Evolutionary conservation across 2,329 filamentous ascomycete genomes (phyloP).

Genomic region (Beauveria sp.): DNA sequence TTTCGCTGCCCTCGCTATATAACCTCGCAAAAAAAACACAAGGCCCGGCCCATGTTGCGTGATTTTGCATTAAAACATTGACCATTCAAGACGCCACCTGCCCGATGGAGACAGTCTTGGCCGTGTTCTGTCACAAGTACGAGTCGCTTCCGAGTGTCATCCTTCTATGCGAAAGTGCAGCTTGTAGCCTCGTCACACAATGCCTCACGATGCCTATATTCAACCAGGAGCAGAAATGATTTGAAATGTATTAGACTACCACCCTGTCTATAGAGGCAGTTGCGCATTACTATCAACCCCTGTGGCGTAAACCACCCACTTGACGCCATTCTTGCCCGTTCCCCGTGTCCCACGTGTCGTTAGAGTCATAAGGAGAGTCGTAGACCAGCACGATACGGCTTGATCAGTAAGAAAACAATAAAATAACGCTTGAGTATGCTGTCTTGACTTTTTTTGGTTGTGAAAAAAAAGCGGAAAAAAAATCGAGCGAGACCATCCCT

Average conservation of each 20-base stretch:
- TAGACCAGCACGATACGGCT: not conserved
- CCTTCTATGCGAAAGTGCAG: not conserved
- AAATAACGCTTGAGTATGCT: not conserved
- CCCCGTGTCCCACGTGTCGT: not conserved
- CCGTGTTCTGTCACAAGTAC: not conserved
- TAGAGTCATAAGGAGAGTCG: conserved; percentile 15
- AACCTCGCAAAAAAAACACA: not conserved
- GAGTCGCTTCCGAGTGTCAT: not conserved
- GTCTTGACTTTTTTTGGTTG: not conserved
- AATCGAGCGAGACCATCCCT: not conserved
- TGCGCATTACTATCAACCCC: not conserved
- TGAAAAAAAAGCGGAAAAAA: not conserved
- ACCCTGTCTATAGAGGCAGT: not conserved
- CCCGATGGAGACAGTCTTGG: not conserved
- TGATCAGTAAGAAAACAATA: not conserved
- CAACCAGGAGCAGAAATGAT: not conserved
- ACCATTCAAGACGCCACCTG: not conserved
- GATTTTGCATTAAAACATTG: not conserved
- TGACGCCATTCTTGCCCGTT: not conserved
- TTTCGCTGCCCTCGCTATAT: not conserved
- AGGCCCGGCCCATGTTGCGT: not conserved
- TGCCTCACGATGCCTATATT: not conserved
- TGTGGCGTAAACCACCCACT: not conserved
- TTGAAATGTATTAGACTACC: no score
- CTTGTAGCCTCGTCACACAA: not conserved